Evolutionary conservation across 2,329 filamentous ascomycete species (phyloP), one percentile per base, ranked within the genome.

Genomic region (Cytospora mali): DNA sequence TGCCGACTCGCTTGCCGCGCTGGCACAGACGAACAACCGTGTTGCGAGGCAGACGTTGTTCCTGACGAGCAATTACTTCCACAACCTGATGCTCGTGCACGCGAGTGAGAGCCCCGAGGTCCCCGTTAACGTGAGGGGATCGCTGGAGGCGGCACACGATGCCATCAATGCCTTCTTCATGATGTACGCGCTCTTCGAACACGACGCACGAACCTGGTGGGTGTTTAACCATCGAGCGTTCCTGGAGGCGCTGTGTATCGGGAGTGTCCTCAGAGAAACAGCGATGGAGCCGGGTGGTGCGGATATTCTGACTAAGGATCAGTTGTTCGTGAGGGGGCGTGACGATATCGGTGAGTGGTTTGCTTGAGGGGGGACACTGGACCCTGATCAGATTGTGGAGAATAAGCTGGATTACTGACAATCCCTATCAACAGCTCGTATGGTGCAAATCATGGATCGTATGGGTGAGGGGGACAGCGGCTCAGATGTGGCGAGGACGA

Each of bases 161-260:
- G 90, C 90, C 5, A 85, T 94, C 53, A 83, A 81, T 51, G 80
- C 89, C 1, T 94, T 93, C 72, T 93, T 93, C 73, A 80, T 92
- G 62, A 80, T 93, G 7, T 91, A 88, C 75, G 79, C 78, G 42
- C 76, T 91, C 14, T 87, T 93, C 66, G 85, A 88, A 68, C 79
- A 80, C 18, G 91, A 94, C 76, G 89, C 89, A 1, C 83, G 87
- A 16, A 90, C 93, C 0, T 93, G 90, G 90, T 94, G 90, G 90
- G 89, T 92, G 0, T 92, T 93, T 68, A 91, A 92, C 72, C 91
- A 93, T 71, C 80, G 91, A 1, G 90, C 90, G 0, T 93, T 93
- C 71, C 80, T 93, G 58, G 90, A 93, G 77, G 88, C 88, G 33
- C 73, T 88, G 71, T 91, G 85, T 75, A 90, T 90, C 54, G 84